Evolutionary conservation across 164 flowering plant genomes (phyloP), one percentile per base, ranked within the genome.

Genomic region (Aristolochia fimbriata): DNA sequence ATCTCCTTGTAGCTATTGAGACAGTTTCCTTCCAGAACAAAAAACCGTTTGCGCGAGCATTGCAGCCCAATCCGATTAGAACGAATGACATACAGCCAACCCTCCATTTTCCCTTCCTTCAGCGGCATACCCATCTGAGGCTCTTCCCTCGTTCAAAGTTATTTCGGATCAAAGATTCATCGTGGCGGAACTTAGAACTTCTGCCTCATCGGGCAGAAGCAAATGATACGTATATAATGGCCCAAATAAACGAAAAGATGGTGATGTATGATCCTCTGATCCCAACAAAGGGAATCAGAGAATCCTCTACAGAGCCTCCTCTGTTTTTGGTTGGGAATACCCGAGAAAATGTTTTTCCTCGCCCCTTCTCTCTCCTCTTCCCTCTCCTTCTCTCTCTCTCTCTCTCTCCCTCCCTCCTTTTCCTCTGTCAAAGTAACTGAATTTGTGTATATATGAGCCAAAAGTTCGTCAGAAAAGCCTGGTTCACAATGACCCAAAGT

Each of bases 51-150:
- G 55, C 83, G 79, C 6, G 87, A 83, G 68, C 74, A 82, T 61
- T 85, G 94, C 49, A 81, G 64, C 6, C 94, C 92, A 63, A 90
- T 61, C 55, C 88, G 78, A 64, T 82, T 84, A 6, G 76, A 79
- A 8, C 95, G 83, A 25, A 90, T 79, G 6, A 83, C 66, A 68
- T 82, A 80, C 60, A 90, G 54, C 97, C 97, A 90, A 1, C 97
- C 97, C 57, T 85, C 83, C 88, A 84, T 89, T 67, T 63, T 76
- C 46, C 68, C 80, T 16, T 81, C 81, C 51, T 31, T 73, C 54
- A 72, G 67, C 4, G 76, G 63, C 47, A 65, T 54, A 54, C 68
- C 80, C 81, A 77, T 78, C 49, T 64, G 41, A 67, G 57, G 59
- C 45, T 46, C 46, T 55, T 59, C 15, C n/a, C 25, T 57, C 0